Percentiles rank a stretch among this genome's conserved stretches.
phyloP scores from a whole-genome alignment of 2,329 filamentous ascomycete genomes.

The Incumbomyces lentus region DNA sequence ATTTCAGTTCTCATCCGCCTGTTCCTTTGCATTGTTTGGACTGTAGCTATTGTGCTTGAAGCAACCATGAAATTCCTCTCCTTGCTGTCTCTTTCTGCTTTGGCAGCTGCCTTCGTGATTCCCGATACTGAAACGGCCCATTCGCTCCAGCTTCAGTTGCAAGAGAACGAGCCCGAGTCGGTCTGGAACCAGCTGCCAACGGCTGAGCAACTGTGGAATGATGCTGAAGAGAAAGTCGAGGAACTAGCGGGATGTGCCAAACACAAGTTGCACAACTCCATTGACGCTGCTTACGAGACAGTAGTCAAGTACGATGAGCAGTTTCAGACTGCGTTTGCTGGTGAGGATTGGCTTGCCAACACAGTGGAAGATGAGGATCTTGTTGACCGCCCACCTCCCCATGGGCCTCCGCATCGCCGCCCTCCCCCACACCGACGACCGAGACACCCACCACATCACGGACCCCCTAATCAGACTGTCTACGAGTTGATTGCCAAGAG shows the following conservation, averaged over 20 bases:
- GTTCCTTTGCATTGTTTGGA: not conserved
- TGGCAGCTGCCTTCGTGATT: conserved; percentile 20
- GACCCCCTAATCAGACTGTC: conserved; percentile 56
- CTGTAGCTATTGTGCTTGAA: too few species aligned
- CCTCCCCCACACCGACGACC: conserved; percentile 25
- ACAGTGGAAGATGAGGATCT: conserved; percentile 13
- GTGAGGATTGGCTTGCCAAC: conserved; percentile 37
- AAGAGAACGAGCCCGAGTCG: conserved; percentile 14
- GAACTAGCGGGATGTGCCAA: conserved; percentile 34
- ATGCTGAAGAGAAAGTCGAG: conserved; percentile 23
- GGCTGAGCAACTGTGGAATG: conserved; percentile 19
- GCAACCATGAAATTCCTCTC: conserved; percentile 15
- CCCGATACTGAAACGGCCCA: conserved; percentile 19
- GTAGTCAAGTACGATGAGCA: conserved; percentile 31
- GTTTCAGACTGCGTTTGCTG: conserved; percentile 36
- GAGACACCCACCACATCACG: conserved; percentile 24
- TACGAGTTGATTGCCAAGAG: conserved; percentile 68
- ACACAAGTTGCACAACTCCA: conserved; percentile 34
- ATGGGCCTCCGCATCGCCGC: conserved; percentile 24
- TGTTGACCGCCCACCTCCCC: conserved; percentile 9
- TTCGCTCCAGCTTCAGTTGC: conserved; percentile 14
- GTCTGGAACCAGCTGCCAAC: conserved; percentile 16
- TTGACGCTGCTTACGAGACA: conserved; percentile 31
- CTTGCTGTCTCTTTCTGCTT: conserved; percentile 16
- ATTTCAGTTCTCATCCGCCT: conserved; percentile 2